Evolutionary conservation across 1,284 basidiomycete genomes (phyloP), one percentile per base, ranked within the genome.

Genomic region (Gymnopus androsaceus): DNA sequence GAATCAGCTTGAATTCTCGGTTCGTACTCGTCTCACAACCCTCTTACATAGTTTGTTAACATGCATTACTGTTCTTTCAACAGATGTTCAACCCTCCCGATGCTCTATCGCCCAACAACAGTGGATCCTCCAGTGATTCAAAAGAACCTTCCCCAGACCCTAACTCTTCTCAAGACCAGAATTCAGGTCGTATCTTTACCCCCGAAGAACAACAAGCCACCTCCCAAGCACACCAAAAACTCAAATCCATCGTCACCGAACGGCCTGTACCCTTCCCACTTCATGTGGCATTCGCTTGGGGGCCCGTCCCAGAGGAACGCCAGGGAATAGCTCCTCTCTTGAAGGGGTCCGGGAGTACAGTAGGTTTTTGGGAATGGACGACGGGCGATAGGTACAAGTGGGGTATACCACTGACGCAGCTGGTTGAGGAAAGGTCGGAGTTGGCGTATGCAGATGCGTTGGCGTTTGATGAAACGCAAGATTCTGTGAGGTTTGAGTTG

Each of bases 251-350:
- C 12, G 9, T 33, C 11, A 49, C 47, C 11, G n/a, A 37, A 21
- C 31, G 36, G 19, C 3, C 36, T 25, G 47, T 49, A 4, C 47
- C 47, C 7, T 49, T 33, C 23, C 47, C 47, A 25, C 30, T 36
- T 15, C 33, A 49, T 34, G 47, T 49, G n/a, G 47, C 36, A 21
- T 49, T 49, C 47, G 47, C 47, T 23, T 17, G 34, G n/a, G 33
- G 12, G 4, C 17, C 23, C 12, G 48, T 23, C 37, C 48, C 33
- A 14, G 4, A 15, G 2, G 48, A 37, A n/a, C 1, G 34, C 11
- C n/a, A n/a, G 11, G 48, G 48, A 36, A 38, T 23, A 14, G 37
- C 33, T 34, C 48, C 48, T 21, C 33, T n/a, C n/a, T 9, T 11
- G 21, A 17, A 19, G 7, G 48, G 48, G 19, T 21, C 21, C 8